Evolutionary conservation across 1,139 yeast genomes (phyloP).

Genomic region (Kodamaea alishanica): DNA sequence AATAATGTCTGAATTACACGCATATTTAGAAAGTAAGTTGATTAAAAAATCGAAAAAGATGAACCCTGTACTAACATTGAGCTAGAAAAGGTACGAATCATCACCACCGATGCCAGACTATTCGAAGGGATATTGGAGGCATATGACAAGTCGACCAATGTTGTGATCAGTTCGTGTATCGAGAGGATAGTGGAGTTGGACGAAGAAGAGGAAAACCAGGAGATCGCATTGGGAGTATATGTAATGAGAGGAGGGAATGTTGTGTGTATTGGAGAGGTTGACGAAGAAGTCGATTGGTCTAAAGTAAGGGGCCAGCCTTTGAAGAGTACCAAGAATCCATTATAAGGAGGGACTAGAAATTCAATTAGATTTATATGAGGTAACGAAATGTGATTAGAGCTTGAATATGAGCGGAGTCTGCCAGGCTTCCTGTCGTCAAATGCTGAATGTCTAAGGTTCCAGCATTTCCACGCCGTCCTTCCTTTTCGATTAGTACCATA

Average conservation of each 20-base stretch:
- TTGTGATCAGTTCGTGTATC: constrained; percentile 58
- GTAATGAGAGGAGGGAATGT: constrained; percentile 80
- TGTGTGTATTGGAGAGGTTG: constrained; percentile 72
- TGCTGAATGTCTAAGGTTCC: too few species aligned
- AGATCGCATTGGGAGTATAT: constrained; percentile 54
- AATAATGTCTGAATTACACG: constrained; percentile 36
- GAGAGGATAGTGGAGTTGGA: constrained; percentile 45
- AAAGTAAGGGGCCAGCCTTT: constrained; percentile 38
- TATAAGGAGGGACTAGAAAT: constrained; percentile 15
- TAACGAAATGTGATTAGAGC: background rate
- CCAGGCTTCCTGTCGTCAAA: too few species aligned
- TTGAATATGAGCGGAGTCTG: too few species aligned
- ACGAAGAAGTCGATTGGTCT: constrained; percentile 60
- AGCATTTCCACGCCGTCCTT: too few species aligned
- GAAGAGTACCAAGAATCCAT: constrained; percentile 43
- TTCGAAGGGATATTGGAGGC: constrained; percentile 75
- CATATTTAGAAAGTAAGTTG: constrained; percentile 39
- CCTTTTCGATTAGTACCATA: too few species aligned
- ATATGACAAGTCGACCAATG: constrained; percentile 75
- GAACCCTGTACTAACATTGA: constrained; percentile 25
- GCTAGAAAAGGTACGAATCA: constrained; percentile 58
- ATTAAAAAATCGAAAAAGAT: background rate
- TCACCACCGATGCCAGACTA: constrained; percentile 81
- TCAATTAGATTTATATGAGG: background rate
- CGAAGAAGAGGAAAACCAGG: constrained; percentile 49